Conservation (phyloP, 345 rosid species). For the Physaria fendleri region DNA sequence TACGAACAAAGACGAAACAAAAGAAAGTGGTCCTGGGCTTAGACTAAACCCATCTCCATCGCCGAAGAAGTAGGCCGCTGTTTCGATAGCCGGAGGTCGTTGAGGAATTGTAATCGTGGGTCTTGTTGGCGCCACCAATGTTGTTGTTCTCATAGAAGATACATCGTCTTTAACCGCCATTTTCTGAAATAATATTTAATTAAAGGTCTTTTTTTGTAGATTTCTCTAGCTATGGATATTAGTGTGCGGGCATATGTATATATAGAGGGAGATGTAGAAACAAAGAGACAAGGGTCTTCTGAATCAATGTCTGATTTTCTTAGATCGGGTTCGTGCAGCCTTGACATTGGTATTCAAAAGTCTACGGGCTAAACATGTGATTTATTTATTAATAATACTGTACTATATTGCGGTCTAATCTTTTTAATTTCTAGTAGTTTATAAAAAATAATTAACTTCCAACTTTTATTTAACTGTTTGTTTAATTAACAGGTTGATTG, state of each 20-base stretch:
- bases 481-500: background rate
- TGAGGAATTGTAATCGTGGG: slow-evolving; percentile 77
- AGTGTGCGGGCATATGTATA: background rate
- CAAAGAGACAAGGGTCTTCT: slow-evolving; percentile 30
- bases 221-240: slow-evolving; percentile 3
- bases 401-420: slow-evolving; percentile 20
- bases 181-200: background rate
- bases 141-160: slow-evolving; percentile 23
- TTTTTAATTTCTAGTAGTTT: slow-evolving; percentile 7
- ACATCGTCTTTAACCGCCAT: slow-evolving; percentile 49
- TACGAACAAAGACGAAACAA: slow-evolving; percentile 74
- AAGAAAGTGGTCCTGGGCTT: slow-evolving; percentile 92
- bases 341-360: slow-evolving; percentile 28
- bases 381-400: background rate
- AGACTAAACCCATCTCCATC: slow-evolving; percentile 47
- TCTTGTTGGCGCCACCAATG: slow-evolving; percentile 34
- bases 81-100: slow-evolving; percentile 45
- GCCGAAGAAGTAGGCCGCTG: slow-evolving; percentile 40
- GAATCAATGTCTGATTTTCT: slow-evolving; percentile 15
- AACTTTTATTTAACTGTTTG: background rate
- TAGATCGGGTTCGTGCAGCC: slow-evolving; percentile 31
- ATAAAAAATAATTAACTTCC: slow-evolving; percentile 18
- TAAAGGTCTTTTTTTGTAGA: background rate
- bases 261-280: background rate
- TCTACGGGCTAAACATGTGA: slow-evolving; percentile 24